Evolutionary conservation across 1,284 basidiomycete genomes (phyloP).

Genomic region (Ceratobasidium sp.): DNA sequence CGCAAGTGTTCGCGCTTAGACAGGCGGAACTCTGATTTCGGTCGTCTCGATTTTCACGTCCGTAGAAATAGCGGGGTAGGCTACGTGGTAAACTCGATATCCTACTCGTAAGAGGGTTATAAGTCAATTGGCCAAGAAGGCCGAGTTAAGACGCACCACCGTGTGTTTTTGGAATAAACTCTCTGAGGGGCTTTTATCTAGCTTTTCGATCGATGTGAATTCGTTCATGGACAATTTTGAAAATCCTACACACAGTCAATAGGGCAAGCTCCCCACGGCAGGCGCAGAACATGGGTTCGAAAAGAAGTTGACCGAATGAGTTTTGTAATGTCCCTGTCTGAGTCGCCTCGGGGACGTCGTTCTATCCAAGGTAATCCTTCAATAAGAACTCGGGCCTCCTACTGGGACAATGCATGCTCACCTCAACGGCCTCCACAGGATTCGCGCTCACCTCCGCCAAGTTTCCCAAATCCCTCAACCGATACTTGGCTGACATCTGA

Average conservation of each 20-base stretch:
- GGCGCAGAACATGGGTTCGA: no score
- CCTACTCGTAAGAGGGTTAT: conserved; percentile 64
- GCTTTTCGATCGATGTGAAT: no score
- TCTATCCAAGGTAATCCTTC: conserved; percentile 8
- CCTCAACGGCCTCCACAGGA: conserved; percentile 53
- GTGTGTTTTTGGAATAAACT: conserved; percentile 98
- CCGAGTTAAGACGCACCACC: conserved; percentile 80
- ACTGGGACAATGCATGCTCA: background rate
- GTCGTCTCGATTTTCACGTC: conserved; percentile 99
- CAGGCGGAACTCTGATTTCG: conserved; percentile 98
- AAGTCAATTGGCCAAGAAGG: background rate
- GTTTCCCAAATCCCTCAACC: conserved; percentile 85
- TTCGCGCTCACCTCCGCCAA: conserved; percentile 78
- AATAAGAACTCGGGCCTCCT: background rate
- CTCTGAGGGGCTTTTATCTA: conserved; percentile 96
- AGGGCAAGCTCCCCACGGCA: no score
- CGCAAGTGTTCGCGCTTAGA: conserved; percentile 97
- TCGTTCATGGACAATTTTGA: no score
- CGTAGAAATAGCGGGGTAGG: conserved; percentile 98
- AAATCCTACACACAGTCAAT: no score
- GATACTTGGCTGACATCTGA: conserved; percentile 88
- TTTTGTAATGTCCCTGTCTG: conserved; percentile 63
- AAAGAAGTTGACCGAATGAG: conserved; percentile 80
- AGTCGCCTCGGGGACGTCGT: conserved; percentile 66
- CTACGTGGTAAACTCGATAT: conserved; percentile 99